Conservation (phyloP, 2,329 filamentous ascomycete genomes). For the Beauveria bassiana region DNA sequence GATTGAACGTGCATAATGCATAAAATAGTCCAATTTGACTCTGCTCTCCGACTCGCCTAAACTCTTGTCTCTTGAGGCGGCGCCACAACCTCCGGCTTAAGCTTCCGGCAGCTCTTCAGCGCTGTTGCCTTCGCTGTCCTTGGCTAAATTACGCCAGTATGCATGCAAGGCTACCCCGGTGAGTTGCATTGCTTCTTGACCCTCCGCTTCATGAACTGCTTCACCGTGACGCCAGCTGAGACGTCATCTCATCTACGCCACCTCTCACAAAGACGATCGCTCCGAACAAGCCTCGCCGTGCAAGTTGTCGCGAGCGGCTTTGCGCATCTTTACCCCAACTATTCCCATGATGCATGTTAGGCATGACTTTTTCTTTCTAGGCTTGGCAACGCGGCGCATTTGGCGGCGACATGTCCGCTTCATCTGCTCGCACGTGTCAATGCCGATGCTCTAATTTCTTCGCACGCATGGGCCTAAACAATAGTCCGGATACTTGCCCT, state of each 20-base stretch:
- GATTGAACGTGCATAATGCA: conserved; percentile 9
- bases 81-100: not conserved
- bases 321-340: not conserved
- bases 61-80: not conserved
- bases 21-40: conserved; percentile 10
- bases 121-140: not conserved
- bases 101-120: not conserved
- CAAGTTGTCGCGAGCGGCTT: not conserved
- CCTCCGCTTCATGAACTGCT: not conserved
- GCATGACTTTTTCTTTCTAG: not conserved
- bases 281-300: not conserved
- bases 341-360: not conserved
- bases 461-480: too few relatives aligned
- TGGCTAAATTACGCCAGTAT: conserved; percentile 1
- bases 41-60: not conserved
- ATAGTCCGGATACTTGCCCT: too few relatives aligned
- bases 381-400: not conserved
- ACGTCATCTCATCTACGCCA: not conserved
- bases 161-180: conserved; percentile 6
- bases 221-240: not conserved
- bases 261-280: not conserved
- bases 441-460: not conserved
- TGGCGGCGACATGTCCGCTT: not conserved
- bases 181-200: not conserved
- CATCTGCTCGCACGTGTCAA: not conserved